Percentiles rank a stretch among this genome's conserved stretches.
phyloP scores from a whole-genome alignment of 2,329 filamentous ascomycete genomes.

The Fusarium burgessii region DNA sequence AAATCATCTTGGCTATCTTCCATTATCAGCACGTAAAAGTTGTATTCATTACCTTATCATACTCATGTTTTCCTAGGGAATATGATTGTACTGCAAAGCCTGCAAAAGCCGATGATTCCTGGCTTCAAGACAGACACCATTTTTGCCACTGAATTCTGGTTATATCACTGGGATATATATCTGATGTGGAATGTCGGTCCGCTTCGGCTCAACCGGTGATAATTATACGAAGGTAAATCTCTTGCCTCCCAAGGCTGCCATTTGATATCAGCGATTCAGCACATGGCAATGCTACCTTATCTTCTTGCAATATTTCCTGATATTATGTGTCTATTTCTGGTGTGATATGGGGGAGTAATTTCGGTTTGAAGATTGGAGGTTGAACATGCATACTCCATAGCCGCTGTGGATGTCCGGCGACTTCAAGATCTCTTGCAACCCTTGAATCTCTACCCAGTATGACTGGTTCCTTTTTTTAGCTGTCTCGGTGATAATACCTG shows the following conservation, averaged over 20 bases:
- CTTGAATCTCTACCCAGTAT: not conserved
- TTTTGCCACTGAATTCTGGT: not conserved
- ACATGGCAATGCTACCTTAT: not conserved
- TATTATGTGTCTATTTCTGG: conserved; percentile 14
- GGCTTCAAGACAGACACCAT: not conserved
- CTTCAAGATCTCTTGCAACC: conserved; percentile 5
- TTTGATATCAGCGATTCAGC: not conserved
- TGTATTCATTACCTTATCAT: not conserved
- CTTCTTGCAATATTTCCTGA: not conserved
- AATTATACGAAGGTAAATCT: conserved; percentile 9
- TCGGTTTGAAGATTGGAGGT: conserved; percentile 13
- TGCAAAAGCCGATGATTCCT: not conserved
- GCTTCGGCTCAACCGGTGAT: conserved; percentile 18
- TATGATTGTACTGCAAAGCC: not conserved
- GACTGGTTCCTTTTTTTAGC: conserved; percentile 28
- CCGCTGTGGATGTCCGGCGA: not conserved
- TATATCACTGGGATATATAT: not conserved
- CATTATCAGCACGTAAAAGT: not conserved
- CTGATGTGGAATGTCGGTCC: conserved; percentile 25
- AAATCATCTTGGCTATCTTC: not conserved
- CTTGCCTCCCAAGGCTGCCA: not conserved
- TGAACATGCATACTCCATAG: not conserved
- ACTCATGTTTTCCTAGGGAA: not conserved
- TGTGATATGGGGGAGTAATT: conserved; percentile 10
- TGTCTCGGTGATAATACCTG: conserved; percentile 40